Conservation (phyloP, 169 alveolate genomes). For the Amoebophrya sp. region DNA sequence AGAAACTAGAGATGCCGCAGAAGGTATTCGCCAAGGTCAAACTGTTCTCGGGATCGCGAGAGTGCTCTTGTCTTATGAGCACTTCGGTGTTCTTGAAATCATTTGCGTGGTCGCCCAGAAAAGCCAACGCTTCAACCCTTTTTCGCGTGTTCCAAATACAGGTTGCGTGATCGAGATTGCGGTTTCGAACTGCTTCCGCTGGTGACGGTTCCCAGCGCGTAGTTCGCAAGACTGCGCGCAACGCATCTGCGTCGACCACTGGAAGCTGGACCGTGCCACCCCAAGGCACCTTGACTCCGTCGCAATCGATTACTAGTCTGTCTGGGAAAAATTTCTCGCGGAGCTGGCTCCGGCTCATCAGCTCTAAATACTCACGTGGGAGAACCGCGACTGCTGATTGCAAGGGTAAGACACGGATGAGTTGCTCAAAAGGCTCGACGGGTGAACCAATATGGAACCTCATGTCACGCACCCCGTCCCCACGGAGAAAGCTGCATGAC, state of each 20-base stretch:
- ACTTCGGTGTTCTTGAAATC: background rate
- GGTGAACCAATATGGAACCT: background rate
- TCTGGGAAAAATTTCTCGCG: background rate
- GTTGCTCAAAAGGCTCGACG: background rate
- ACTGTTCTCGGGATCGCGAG: background rate
- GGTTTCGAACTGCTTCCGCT: background rate
- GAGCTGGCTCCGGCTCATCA: background rate
- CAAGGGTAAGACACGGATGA: background rate
- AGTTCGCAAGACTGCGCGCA: background rate
- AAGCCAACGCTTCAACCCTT: background rate
- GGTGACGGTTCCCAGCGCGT: background rate
- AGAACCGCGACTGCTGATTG: background rate
- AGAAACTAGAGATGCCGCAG: background rate
- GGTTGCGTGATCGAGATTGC: background rate
- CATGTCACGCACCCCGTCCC: background rate
- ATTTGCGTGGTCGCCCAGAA: background rate
- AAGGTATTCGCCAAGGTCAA: background rate
- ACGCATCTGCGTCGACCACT: background rate
- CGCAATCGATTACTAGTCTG: background rate
- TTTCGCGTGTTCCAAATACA: background rate
- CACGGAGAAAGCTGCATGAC: background rate
- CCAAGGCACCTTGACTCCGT: background rate
- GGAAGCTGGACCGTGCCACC: background rate
- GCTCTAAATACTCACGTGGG: background rate
- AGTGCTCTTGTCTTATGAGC: no score